Percentiles rank a stretch among this genome's conserved stretches.
Conservation (phyloP, 1,284 basidiomycete genomes). For the Papiliotrema laurentii region DNA sequence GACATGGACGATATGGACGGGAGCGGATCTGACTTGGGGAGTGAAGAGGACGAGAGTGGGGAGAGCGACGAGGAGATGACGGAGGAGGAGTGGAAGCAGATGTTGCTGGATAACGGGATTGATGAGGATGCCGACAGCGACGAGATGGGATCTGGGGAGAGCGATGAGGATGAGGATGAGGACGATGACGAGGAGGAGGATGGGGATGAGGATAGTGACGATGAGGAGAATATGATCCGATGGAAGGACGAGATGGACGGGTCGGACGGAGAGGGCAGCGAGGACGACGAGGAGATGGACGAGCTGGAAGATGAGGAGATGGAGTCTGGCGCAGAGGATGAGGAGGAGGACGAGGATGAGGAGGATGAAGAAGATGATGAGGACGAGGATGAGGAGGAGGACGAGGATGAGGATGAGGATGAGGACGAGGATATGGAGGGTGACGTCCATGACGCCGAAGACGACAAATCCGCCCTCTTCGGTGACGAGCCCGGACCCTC, state of each 20-base stretch:
- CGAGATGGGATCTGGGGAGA: no score
- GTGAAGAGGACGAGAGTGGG: conserved; percentile 28
- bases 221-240: conserved; percentile 32
- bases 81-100: conserved; percentile 20
- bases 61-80: conserved; percentile 9
- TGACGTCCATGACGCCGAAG: conserved; percentile 17
- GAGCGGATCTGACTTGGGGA: conserved; percentile 31
- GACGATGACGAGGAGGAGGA: conserved; percentile 6
- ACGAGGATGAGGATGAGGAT: conserved; percentile 52
- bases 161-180: conserved; percentile 8
- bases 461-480: conserved; percentile 32
- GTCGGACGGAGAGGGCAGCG: conserved; percentile 41
- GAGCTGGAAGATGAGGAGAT: background rate
- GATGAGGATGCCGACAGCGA: conserved; percentile 8
- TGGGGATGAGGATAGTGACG: conserved; percentile 17
- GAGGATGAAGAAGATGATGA: conserved; percentile 41
- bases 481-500: conserved; percentile 38
- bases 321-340: conserved; percentile 25
- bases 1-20: conserved; percentile 16
- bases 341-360: conserved; percentile 54
- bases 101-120: conserved; percentile 14
- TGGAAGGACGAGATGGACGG: conserved; percentile 22
- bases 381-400: conserved; percentile 36
- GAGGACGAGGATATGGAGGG: conserved; percentile 45
- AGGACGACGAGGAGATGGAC: conserved; percentile 47